Evolutionary conservation across 2,329 filamentous ascomycete species (phyloP), one percentile per base, ranked within the genome.

Genomic region (Fusarium luffae): DNA sequence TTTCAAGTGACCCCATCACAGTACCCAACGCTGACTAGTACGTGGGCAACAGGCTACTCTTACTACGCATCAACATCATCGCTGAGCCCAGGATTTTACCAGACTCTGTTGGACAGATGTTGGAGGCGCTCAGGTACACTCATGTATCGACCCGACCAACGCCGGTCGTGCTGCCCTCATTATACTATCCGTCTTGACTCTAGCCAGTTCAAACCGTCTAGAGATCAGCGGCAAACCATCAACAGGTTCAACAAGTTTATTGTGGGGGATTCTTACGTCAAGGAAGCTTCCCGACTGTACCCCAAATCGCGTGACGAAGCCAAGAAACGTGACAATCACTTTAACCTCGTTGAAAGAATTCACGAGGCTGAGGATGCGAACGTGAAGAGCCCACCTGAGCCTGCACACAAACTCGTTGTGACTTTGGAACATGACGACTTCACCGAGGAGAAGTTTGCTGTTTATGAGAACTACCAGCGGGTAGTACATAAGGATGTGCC

Each of bases 101-200:
- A 95, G 77, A 82, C 78, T 44, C 83, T 96, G 40, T 82, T 95
- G 46, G 88, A 94, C 78, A 88, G 91, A 69, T 92, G 90, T 66
- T 96, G 92, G 92, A 90, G 93, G 78, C 86, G 92, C 68, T 94
- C 89, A 40, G 89, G 87, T 18, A 88, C 82, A 28, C 83, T 93
- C 11, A 82, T 96, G 50, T 96, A 96, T 80, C 89, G 93, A 65
- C 92, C 93, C 16, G 91, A 96, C 78, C 90, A 93, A 74, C 86
- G 86, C 62, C 85, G 89, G 59, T 92, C 93, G 66, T 99, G 96
- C 76, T 99, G 96, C 79, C 94, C 94, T 46, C 94, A 98, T 76
- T 98, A 95, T 78, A 94, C 92, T 2, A 90, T 96, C 56, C 89
- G 92, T 48, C 83, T 94, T 21, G 91, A 93, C 73, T 88, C 89